Evolutionary conservation across 495 filamentous ascomycete species (phyloP).

Genomic region (Bryoglossum gracile): DNA sequence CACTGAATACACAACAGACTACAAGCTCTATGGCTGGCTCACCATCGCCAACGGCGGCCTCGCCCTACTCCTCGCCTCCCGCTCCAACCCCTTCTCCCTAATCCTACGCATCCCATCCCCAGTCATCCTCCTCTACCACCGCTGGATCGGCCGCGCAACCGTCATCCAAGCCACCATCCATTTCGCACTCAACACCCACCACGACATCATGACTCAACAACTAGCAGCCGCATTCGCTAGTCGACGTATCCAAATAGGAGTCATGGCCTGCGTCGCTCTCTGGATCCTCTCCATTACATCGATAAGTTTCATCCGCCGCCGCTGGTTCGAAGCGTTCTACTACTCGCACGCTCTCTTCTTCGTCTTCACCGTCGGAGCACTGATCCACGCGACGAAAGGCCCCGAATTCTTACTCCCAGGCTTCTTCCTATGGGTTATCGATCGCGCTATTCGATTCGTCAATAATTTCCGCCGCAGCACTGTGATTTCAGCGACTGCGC

Average conservation of each 20-base stretch:
- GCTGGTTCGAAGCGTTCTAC: constrained; percentile 22
- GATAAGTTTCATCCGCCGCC: constrained; percentile 3
- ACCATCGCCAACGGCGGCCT: constrained; percentile 16
- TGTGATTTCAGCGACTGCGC: constrained; percentile 1
- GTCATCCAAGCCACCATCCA: constrained; percentile 19
- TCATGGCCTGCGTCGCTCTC: constrained; percentile 10
- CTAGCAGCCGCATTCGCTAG: constrained; percentile 4
- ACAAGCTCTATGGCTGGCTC: constrained; percentile 23
- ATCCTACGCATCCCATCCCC: constrained; percentile 14
- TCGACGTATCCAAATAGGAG: constrained; percentile 10
- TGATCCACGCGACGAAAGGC: constrained; percentile 15
- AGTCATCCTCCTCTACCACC: constrained; percentile 16
- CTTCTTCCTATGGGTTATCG: constrained; percentile 15
- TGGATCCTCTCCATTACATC: constrained; percentile 12
- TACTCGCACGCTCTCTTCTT: constrained; percentile 21
- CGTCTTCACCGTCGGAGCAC: constrained; percentile 15
- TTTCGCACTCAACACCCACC: constrained; percentile 16
- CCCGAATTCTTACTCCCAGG: constrained; percentile 21
- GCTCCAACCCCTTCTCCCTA: constrained; percentile 13
- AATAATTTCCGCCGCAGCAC: constrained; percentile 10
- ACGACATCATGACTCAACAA: constrained; percentile 14
- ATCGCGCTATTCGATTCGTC: constrained; percentile 14
- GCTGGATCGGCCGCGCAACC: constrained; percentile 15
- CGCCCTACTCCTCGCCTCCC: constrained; percentile 20
- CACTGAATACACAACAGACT: constrained; percentile 15